Base-by-base conservation (phyloP, 495 filamentous ascomycete genomes). In the Pyrenula massariospora region DNA sequence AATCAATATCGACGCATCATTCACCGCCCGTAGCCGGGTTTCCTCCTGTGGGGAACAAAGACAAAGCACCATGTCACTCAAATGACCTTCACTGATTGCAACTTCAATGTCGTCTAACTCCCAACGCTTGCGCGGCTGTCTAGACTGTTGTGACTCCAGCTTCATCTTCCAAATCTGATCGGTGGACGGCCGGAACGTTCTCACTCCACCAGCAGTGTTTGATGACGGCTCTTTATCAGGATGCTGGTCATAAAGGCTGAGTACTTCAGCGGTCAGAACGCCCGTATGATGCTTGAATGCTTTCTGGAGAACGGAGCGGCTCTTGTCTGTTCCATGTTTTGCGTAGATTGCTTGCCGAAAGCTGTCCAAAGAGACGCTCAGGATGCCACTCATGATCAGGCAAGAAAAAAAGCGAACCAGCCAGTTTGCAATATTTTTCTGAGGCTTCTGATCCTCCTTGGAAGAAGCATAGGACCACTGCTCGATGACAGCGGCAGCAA, bases 11-110 rank as follows among this genome's bases (percentile, higher is more conserved):
- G 12, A 69, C 67, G 89, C 70, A 54, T 79, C 84, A 24, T 73
- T 72, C 22, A 88, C 75, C n/a, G 89, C 88, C 68, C 95, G 86
- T 56, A 80, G 78, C 23, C 90, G 78, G 53, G 93, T 84, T 62
- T 85, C 84, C 47, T 78, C 73, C 57, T 89, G 77, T 57, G 84
- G 72, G 1, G 88, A 92, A 55, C 81, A 86, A 48, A 96, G 73
- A 61, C 91, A 85, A 24, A 87, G 71, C 42, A 92, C 75, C 47
- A 96, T 66, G 12, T 83, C 79, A 21, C 74, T 72, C 25, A 86
- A 71, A 58, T 82, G 75, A 3, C 86, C 87, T 58, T 91, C 84
- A 56, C 89, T 85, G 20, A 93, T 70, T 0, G 87, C 80, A 60
- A 85, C 80, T 25, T 86, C 84, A 0, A 88, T 69, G 2, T 89